Conservation (phyloP, 495 filamentous ascomycete species). For the Neurospora cerealis region DNA sequence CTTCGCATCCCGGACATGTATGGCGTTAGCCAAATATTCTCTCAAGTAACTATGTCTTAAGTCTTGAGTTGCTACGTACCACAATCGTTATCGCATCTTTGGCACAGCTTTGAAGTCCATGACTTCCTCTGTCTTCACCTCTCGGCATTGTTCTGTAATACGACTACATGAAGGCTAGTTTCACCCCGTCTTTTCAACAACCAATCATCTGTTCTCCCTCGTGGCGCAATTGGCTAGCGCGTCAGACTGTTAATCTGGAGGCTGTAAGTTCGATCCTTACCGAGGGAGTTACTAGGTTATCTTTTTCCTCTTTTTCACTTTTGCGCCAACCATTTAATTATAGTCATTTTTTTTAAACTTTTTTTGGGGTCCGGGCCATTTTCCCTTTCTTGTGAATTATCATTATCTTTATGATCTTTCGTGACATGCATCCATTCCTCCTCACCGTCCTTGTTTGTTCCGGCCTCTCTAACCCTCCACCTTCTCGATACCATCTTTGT, state of each 20-base stretch:
- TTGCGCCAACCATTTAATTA: neutral
- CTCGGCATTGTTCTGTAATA: neutral
- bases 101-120: neutral
- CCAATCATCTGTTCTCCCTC: slow-evolving; percentile 3
- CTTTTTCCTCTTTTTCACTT: neutral
- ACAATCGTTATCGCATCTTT: neutral
- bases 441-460: neutral
- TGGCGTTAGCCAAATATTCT: neutral
- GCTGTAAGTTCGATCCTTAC: slow-evolving; percentile 1
- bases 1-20: neutral
- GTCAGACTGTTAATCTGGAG: neutral
- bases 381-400: neutral
- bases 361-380: neutral
- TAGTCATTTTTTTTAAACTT: neutral
- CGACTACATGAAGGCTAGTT: neutral
- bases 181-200: neutral
- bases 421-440: neutral
- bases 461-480: slow-evolving; percentile 19
- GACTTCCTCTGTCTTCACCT: neutral
- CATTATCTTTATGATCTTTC: neutral
- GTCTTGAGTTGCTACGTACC: neutral
- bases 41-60: neutral
- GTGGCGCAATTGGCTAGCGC: slow-evolving; percentile 12
- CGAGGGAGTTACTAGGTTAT: neutral
- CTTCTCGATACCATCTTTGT: slow-evolving; percentile 20